Evolutionary conservation across 352 stramenopile species (phyloP).

Genomic region (Pythium aristosporum): DNA sequence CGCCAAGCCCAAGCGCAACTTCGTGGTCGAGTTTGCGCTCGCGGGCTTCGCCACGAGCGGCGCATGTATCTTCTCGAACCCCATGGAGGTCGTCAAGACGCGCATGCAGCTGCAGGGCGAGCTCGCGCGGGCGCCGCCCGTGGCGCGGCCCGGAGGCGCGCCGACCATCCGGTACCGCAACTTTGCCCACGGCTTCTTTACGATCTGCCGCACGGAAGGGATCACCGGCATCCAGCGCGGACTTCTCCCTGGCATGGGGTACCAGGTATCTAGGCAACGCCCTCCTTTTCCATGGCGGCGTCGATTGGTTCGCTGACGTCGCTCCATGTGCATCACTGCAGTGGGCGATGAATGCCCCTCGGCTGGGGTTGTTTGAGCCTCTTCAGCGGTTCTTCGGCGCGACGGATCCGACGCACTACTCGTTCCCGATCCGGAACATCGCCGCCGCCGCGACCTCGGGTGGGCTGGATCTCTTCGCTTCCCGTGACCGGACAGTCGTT

Average conservation of each 20-base stretch:
- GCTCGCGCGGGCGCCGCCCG: constrained; percentile 44
- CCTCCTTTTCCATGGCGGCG: background rate
- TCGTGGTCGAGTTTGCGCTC: constrained; percentile 72
- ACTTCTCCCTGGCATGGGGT: constrained; percentile 72
- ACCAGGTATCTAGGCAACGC: constrained; percentile 42
- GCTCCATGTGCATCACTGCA: constrained; percentile 3
- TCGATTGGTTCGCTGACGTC: too few relatives aligned
- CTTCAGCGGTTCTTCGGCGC: constrained; percentile 78
- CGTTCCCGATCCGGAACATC: constrained; percentile 77
- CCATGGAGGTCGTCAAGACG: constrained; percentile 91
- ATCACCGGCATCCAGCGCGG: constrained; percentile 78
- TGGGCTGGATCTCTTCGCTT: constrained; percentile 9
- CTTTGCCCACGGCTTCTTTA: constrained; percentile 85
- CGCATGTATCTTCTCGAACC: constrained; percentile 79
- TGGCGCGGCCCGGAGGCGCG: constrained; percentile 28
- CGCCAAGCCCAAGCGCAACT: constrained; percentile 36
- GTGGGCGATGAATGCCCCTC: constrained; percentile 79
- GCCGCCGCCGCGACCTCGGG: constrained; percentile 68
- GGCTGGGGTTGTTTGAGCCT: constrained; percentile 76
- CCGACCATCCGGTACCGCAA: constrained; percentile 73
- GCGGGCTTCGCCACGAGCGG: constrained; percentile 62
- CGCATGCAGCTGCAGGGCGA: constrained; percentile 89
- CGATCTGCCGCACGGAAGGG: constrained; percentile 75
- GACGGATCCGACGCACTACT: constrained; percentile 71
- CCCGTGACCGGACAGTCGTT: background rate